Evolutionary conservation across 176 grass and related monocot genomes (phyloP).

Genomic region (Tuctoria greenei): DNA sequence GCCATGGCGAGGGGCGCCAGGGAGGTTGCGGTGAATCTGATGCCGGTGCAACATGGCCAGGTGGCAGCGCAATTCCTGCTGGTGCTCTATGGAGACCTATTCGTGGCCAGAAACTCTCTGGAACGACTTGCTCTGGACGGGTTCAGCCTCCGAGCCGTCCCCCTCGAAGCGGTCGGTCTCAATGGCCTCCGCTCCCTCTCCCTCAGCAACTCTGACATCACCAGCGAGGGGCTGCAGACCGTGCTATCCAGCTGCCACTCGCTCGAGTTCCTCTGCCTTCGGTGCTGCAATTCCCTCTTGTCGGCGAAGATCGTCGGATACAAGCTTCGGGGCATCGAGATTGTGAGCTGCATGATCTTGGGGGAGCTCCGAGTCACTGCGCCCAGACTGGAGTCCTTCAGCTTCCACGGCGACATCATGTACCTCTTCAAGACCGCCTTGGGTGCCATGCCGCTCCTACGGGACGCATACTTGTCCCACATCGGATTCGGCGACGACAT

Average conservation of each 20-base stretch:
- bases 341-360: slow-evolving; percentile 29
- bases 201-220: slow-evolving; percentile 38
- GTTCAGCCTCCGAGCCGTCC: slow-evolving; percentile 27
- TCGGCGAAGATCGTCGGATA: slow-evolving; percentile 25
- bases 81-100: slow-evolving; percentile 24
- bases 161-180: neutral
- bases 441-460: too few relatives aligned
- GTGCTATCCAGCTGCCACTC: slow-evolving; percentile 30
- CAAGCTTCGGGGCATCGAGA: slow-evolving; percentile 36
- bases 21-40: slow-evolving; percentile 49
- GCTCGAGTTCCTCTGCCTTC: slow-evolving; percentile 54
- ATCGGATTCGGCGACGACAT: neutral
- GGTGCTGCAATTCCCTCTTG: slow-evolving; percentile 12
- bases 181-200: slow-evolving; percentile 35
- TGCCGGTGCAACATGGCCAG: neutral
- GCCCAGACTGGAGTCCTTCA: too few relatives aligned
- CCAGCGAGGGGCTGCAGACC: slow-evolving; percentile 12
- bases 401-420: slow-evolving; percentile 31
- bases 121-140: slow-evolving; percentile 34
- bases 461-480: slow-evolving; percentile 36
- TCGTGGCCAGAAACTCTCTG: slow-evolving; percentile 25
- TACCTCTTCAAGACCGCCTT: too few relatives aligned
- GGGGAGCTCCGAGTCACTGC: slow-evolving; percentile 25
- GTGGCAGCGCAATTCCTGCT: neutral
- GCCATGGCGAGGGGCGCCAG: slow-evolving; percentile 43